Conservation (phyloP, 177 flowering plant genomes). For the Vitis hybrid region DNA sequence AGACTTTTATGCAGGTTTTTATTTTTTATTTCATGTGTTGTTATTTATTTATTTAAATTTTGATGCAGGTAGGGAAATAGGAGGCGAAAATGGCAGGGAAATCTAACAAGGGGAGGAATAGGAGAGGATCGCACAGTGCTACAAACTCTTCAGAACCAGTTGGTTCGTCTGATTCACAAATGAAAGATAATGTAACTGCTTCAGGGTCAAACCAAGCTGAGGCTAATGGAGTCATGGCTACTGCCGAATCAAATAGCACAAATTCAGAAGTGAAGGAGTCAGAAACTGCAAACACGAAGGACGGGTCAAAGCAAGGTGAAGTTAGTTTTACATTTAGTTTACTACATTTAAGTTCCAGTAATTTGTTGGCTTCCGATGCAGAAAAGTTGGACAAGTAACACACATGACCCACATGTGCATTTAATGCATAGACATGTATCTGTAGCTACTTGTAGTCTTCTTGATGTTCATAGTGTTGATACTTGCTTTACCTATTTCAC, state of each 20-base stretch:
- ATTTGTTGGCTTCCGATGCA: no score
- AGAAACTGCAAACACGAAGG: slow-evolving; percentile 22
- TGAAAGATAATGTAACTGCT: slow-evolving; percentile 21
- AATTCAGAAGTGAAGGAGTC: slow-evolving; percentile 30
- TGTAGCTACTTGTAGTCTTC: no score
- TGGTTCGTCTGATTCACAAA: slow-evolving; percentile 28
- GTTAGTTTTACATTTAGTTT: slow-evolving; percentile 4
- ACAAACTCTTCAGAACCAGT: slow-evolving; percentile 30
- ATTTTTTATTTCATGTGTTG: background rate
- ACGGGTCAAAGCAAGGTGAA: slow-evolving; percentile 49
- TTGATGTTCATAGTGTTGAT: no score
- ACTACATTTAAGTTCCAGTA: background rate
- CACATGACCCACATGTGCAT: no score
- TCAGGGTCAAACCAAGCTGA: slow-evolving; percentile 25
- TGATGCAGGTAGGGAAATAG: background rate
- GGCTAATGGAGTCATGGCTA: slow-evolving; percentile 36
- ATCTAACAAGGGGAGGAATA: slow-evolving; percentile 61
- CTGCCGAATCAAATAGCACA: slow-evolving; percentile 12
- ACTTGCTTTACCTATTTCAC: no score
- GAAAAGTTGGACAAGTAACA: no score
- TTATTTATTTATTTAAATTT: background rate
- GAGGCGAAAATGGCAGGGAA: slow-evolving; percentile 75
- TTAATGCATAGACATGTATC: no score
- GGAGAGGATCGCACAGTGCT: slow-evolving; percentile 43
- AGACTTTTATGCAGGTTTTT: background rate